phyloP scores from a whole-genome alignment of 2,329 filamentous ascomycete genomes.

The Monilinia polystroma region DNA sequence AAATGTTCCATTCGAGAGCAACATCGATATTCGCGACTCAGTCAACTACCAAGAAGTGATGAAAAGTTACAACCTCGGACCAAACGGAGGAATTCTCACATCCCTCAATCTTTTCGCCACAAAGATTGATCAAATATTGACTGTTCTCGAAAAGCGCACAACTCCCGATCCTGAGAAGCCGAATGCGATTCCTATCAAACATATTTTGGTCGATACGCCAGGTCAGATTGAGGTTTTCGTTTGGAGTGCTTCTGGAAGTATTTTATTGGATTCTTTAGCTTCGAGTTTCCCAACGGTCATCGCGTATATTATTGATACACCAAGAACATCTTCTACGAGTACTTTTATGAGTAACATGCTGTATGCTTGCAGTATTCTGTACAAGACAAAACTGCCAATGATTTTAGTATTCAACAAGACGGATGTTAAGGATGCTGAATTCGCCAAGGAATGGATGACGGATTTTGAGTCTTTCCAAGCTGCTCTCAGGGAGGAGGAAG shows the following conservation, averaged over 20 bases:
- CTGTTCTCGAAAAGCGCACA: conserved; percentile 84
- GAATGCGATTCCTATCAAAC: conserved; percentile 64
- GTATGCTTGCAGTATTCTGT: conserved; percentile 96
- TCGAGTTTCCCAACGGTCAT: conserved; percentile 95
- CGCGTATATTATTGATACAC: conserved; percentile 96
- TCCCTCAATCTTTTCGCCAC: conserved; percentile 95
- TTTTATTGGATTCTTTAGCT: conserved; percentile 87
- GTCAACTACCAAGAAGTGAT: conserved; percentile 99
- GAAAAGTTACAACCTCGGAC: conserved; percentile 97
- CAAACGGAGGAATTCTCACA: conserved; percentile 95
- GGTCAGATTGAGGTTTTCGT: conserved; percentile 99
- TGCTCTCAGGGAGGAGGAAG: conserved; percentile 78
- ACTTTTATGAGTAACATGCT: conserved; percentile 99
- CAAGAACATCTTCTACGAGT: conserved; percentile 84
- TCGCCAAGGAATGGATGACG: conserved; percentile 99
- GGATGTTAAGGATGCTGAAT: conserved; percentile 85
- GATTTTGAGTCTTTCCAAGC: conserved; percentile 95
- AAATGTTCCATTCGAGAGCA: conserved; percentile 90
- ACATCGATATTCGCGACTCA: conserved; percentile 97
- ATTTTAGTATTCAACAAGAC: conserved; percentile 99
- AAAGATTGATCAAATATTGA: conserved; percentile 94
- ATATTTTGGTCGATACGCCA: conserved; percentile 92
- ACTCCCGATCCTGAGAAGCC: conserved; percentile 60
- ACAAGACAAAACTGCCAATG: conserved; percentile 98
- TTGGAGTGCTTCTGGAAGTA: conserved; percentile 93